These are phyloP conservation scores for Theobroma cacao DNA, from an alignment of 345 rosid genomes.

Conservation along the genomic window DNA sequence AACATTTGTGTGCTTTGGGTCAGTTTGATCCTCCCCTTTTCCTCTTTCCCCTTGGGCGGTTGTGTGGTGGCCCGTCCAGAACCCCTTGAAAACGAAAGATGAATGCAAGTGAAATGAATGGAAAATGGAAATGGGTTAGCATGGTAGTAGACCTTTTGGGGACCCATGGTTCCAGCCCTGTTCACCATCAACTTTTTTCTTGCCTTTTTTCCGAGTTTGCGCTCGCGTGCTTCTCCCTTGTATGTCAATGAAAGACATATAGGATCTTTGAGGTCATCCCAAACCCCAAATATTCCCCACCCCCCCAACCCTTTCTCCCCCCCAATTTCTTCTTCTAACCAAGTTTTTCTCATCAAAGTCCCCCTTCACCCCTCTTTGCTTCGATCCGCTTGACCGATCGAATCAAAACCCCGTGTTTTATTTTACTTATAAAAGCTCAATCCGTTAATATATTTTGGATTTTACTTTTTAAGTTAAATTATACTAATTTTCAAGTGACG, in stretches of 20 bases:
- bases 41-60: constrained; percentile 32
- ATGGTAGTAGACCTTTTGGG: neutral
- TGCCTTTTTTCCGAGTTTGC: constrained; percentile 4
- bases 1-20: constrained; percentile 24
- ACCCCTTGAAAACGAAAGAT: constrained; percentile 1
- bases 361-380: no score
- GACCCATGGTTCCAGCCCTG: neutral
- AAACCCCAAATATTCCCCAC: neutral
- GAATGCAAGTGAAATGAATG: neutral
- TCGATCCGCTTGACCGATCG: no score
- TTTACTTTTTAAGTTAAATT: no score
- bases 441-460: no score
- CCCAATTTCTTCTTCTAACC: no score
- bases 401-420: no score
- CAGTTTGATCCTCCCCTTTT: constrained; percentile 9
- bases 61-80: constrained; percentile 27
- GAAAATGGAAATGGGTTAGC: no score
- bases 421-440: no score
- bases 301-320: neutral
- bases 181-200: neutral
- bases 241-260: constrained; percentile 21
- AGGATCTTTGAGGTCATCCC: constrained; percentile 20
- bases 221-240: constrained; percentile 20
- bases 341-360: no score
- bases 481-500: no score